Conservation (phyloP, 2,329 filamentous ascomycete genomes). For the Scytalidium lignicola region DNA sequence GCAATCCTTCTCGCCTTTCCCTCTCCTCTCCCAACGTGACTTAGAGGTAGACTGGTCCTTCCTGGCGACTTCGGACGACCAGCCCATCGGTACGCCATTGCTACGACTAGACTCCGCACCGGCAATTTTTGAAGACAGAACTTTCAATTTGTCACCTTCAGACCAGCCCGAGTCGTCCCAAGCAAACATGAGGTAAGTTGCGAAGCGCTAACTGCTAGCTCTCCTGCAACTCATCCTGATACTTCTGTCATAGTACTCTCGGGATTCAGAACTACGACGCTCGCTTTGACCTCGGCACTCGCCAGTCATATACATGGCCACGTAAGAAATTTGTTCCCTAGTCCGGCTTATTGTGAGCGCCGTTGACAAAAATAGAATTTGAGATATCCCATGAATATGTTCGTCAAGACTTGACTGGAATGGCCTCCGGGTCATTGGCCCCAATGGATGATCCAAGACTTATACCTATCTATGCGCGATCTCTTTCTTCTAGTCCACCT, state of each 20-base stretch:
- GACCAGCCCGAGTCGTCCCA: conserved; percentile 18
- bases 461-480: conserved; percentile 26
- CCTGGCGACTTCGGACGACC: conserved; percentile 19
- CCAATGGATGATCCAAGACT: conserved; percentile 24
- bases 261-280: conserved; percentile 27
- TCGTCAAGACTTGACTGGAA: conserved; percentile 15
- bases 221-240: conserved; percentile 6
- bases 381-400: conserved; percentile 26
- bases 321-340: conserved; percentile 15
- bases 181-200: conserved; percentile 23
- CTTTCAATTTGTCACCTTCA: neutral
- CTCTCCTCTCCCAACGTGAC: conserved; percentile 22
- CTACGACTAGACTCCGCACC: conserved; percentile 20
- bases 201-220: neutral
- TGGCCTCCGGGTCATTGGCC: conserved; percentile 20
- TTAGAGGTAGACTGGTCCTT: conserved; percentile 21
- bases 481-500: conserved; percentile 51
- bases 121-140: neutral
- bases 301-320: conserved; percentile 27
- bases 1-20: conserved; percentile 22
- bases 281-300: conserved; percentile 22
- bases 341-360: neutral
- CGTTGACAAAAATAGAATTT: conserved; percentile 21
- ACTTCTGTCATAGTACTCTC: conserved; percentile 16
- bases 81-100: conserved; percentile 15